Percentiles rank a stretch among this genome's conserved stretches.
phyloP scores from a whole-genome alignment of 768 basidiomycete species.

The Mycena rebaudengoi region DNA sequence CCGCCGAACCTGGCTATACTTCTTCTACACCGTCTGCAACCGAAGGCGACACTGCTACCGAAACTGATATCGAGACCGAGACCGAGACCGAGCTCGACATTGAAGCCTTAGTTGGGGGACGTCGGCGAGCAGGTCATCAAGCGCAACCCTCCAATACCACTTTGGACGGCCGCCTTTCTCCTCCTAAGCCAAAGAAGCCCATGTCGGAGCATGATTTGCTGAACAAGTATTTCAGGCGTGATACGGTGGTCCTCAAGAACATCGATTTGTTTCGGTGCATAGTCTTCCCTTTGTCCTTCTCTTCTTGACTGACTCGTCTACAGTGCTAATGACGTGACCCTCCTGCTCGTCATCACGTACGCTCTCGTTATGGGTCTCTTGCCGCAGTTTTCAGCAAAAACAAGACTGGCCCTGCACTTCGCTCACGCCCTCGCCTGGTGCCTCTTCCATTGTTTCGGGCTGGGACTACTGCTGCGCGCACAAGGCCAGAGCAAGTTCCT shows the following conservation, averaged over 20 bases:
- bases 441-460: slow-evolving; percentile 85
- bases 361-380: too few relatives aligned
- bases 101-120: neutral
- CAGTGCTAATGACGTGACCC: slow-evolving; percentile 87
- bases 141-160: slow-evolving; percentile 44
- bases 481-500: slow-evolving; percentile 90
- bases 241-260: slow-evolving; percentile 81
- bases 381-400: slow-evolving; percentile 59
- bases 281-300: slow-evolving; percentile 3
- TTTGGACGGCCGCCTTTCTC: too few relatives aligned
- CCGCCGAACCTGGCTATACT: slow-evolving; percentile 36
- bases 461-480: slow-evolving; percentile 83
- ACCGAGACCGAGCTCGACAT: slow-evolving; percentile 48
- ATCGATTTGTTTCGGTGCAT: slow-evolving; percentile 86
- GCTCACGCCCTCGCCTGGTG: slow-evolving; percentile 88
- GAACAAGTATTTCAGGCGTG: slow-evolving; percentile 90
- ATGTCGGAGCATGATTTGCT: slow-evolving; percentile 89
- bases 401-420: slow-evolving; percentile 74
- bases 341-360: slow-evolving; percentile 76
- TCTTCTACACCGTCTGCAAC: slow-evolving; percentile 69
- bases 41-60: slow-evolving; percentile 78
- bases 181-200: slow-evolving; percentile 40
- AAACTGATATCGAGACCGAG: slow-evolving; percentile 74
- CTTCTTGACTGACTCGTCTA: slow-evolving; percentile 30
- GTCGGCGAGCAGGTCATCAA: slow-evolving; percentile 23